These are phyloP conservation scores for Schizonepeta tenuifolia DNA, from an alignment of 257 asterid species.

Conservation along the genomic window DNA sequence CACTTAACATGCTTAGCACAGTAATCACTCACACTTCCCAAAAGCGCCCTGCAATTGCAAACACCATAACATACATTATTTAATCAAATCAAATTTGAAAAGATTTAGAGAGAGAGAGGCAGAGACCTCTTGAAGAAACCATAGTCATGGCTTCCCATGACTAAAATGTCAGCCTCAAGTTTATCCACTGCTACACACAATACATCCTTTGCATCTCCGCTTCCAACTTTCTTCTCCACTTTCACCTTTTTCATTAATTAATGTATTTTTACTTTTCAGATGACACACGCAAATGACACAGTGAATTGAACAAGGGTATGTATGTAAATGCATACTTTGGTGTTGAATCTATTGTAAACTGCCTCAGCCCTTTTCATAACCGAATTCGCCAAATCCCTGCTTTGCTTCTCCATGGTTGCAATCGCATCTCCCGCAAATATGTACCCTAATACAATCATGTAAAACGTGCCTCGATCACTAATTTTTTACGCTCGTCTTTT, in stretches of 20 bases:
- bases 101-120: neutral
- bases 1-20: slow-evolving; percentile 66
- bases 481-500: too few species aligned
- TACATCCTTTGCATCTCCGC: slow-evolving; percentile 71
- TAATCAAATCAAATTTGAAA: neutral
- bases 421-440: slow-evolving; percentile 51
- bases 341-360: slow-evolving; percentile 38
- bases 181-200: slow-evolving; percentile 60
- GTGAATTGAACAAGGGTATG: too few species aligned
- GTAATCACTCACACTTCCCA: slow-evolving; percentile 63
- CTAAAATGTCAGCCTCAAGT: slow-evolving; percentile 62
- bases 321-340: too few species aligned
- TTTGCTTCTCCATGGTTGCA: slow-evolving; percentile 43
- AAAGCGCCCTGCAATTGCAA: slow-evolving; percentile 47
- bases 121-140: slow-evolving; percentile 72
- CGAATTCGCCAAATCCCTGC: slow-evolving; percentile 44
- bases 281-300: too few species aligned
- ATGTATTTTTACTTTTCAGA: too few species aligned
- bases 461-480: too few species aligned
- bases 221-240: slow-evolving; percentile 63
- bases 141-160: slow-evolving; percentile 73
- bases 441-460: slow-evolving; percentile 32
- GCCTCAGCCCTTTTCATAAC: slow-evolving; percentile 62
- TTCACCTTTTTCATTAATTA: slow-evolving; percentile 38
- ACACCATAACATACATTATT: neutral